Evolutionary conservation across 2,329 filamentous ascomycete species (phyloP), one percentile per base, ranked within the genome.

Genomic region (Verticillium longisporum): DNA sequence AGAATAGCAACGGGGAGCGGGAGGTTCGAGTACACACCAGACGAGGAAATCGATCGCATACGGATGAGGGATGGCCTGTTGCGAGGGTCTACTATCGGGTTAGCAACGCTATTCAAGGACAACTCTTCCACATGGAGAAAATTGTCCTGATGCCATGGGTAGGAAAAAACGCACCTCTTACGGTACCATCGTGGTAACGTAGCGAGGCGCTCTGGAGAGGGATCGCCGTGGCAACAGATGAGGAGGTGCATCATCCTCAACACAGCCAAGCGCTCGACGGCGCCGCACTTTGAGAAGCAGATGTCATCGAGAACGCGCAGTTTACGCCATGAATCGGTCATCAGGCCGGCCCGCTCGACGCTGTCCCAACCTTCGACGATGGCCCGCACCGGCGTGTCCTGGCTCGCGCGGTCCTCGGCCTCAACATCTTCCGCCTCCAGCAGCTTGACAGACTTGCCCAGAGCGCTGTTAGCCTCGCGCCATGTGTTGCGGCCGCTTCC

Each of bases 11-110:
- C 36, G 36, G 36, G 9, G 13, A 41, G 15, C 15, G 15, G 38
- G 14, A 41, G 4, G n/a, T 18, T 4, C 7, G 34, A 54, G 6
- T 0, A 58, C 66, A 10, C 64, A 70, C 68, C 68, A 70, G 21
- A 68, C 68, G 2, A 72, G 70, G 50, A 69, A 72, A 59, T 72
- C 68, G 7, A 70, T 70, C 0, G 68, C 69, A 11, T 68, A 68
- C 0, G 70, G 67, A 10, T 72, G 70, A 1, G 69, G 60, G 1
- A 70, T 18, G 9, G 45, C 45, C 0, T 61, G 56, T 58, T 72
- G 67, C 9, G 69, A 69, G 5, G 70, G 70, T 10, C 68, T 72
- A 58, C n/a, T 45, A 32, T 1, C 55, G 1, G 13, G 6, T 4
- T 13, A 5, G 13, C 33, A 50, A 50, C 21, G 3, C 10, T 45